Conservation (phyloP, 352 stramenopile genomes). For the Pythium coloratum region DNA sequence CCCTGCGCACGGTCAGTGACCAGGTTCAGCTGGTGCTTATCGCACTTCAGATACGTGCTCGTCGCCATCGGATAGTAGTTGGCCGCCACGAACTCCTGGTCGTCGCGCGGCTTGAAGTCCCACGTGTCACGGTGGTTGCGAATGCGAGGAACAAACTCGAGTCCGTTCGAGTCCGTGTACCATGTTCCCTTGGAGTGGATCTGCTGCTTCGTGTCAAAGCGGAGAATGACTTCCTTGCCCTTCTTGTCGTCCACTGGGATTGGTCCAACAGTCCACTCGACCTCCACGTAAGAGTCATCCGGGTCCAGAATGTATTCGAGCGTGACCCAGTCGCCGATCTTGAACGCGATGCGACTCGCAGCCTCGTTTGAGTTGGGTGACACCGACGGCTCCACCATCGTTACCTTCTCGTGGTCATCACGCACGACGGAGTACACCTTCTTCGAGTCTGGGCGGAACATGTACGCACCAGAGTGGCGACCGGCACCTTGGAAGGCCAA, state of each 20-base stretch:
- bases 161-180: slow-evolving; percentile 96
- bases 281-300: slow-evolving; percentile 87
- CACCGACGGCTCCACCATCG: slow-evolving; percentile 30
- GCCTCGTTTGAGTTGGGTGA: slow-evolving; percentile 27
- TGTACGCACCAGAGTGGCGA: slow-evolving; percentile 95
- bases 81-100: slow-evolving; percentile 91
- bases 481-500: slow-evolving; percentile 49
- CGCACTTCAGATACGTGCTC: slow-evolving; percentile 92
- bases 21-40: slow-evolving; percentile 79
- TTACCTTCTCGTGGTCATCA: slow-evolving; percentile 29
- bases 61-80: slow-evolving; percentile 99
- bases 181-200: slow-evolving; percentile 55
- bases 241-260: slow-evolving; percentile 74
- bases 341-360: slow-evolving; percentile 61
- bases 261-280: slow-evolving; percentile 92
- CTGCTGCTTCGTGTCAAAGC: slow-evolving; percentile 69
- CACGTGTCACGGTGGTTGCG: slow-evolving; percentile 89
- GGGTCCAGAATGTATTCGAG: slow-evolving; percentile 90
- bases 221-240: slow-evolving; percentile 96
- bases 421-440: slow-evolving; percentile 47
- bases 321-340: slow-evolving; percentile 87
- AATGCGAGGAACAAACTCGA: slow-evolving; percentile 92
- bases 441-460: slow-evolving; percentile 92
- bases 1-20: slow-evolving; percentile 94
- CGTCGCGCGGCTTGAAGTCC: slow-evolving; percentile 85